Evolutionary conservation across 805 yeast species (phyloP), one percentile per base, ranked within the genome.

Genomic region (Metschnikowia gelsemii): DNA sequence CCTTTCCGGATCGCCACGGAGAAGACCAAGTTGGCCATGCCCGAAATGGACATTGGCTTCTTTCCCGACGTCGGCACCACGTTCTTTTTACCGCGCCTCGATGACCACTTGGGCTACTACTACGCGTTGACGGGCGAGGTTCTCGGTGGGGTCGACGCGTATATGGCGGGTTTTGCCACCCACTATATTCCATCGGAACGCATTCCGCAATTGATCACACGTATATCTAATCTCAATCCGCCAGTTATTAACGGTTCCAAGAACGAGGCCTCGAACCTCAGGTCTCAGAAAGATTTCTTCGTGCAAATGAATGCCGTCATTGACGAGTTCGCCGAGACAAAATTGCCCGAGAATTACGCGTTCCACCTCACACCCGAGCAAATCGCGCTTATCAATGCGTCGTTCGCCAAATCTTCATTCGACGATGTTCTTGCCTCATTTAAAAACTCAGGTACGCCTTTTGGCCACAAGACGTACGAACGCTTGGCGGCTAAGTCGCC

Each of bases 11-110:
- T 93, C 27, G 95, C 95, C n/a, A 86, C 96, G 30, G 97, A 91
- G 55, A 76, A 78, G 55, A 90, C 98, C 8, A 76, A 82, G 60
- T 77, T 89, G 68, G 96, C 98, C 47, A 93, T 93, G 99, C 98
- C 99, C 7, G 98, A 93, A 66, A 85, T 95, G 74, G 89, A 87
- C 57, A 93, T 93, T 61, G 99, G 99, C 1, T 87, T 88, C 63
- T 86, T 87, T 66, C 95, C 96, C 16, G 99, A 93, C 63, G 98
- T 93, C 9, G 99, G 97, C 32, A 83, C 95, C 26, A 80, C 95
- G 8, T 91, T 87, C 66, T 90, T 89, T 65, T 70, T 93, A 53
- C 89, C 96, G 24, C 78, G 85, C 49, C 65, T 88, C 46, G 89
- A 87, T 55, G 87, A 87, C 38, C 80, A 87, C 52, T 67, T 90